Base-by-base conservation (phyloP, 2,329 filamentous ascomycete species). In the Keithomyces neogunnii region DNA sequence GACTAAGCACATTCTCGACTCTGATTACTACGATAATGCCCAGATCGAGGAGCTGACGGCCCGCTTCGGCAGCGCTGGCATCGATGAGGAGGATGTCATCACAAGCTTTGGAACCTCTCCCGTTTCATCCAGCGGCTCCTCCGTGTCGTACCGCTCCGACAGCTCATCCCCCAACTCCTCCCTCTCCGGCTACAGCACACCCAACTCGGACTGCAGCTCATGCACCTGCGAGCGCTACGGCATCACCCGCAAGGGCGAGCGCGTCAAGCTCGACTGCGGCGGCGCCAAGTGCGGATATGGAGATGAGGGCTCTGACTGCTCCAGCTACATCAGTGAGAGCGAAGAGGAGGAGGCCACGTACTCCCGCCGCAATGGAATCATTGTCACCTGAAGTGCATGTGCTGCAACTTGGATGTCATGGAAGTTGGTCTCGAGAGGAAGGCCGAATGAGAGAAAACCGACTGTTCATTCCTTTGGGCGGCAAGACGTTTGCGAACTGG, bases 211-310 rank as follows among this genome's bases (percentile, higher is more conserved):
- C 63, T 84, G 82, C 72, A 85, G 80, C 64, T 80, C 79, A 68
- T 97, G 93, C 82, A 90, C 86, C 58, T 97, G 92, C 74, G 89
- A 96, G 71, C 88, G 91, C 74, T 96, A 93, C 76, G 92, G 91
- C 62, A 95, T 97, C 76, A 96, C 91, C 58, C 88, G 90, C 73
- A 85, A 86, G 69, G 90, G 91, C 66, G 87, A 95, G 70, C 85
- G 91, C 64, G 87, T 97, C 80, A 93, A 92, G 81, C 84, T 96
- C 69, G 91, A 96, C 81, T 97, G 92, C 66, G 90, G 90, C 61
- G 92, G 92, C 60, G 77, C 84, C 55, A 85, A 89, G 67, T 96
- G 92, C 73, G 88, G 89, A 64, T 93, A 88, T 73, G 81, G 80
- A 57, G 85, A 88, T 63, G 82, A 86, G 55, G 80, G 77, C 56